Evolutionary conservation across 495 filamentous ascomycete genomes (phyloP), one percentile per base, ranked within the genome.

Genomic region (Aspergillus nanangensis): DNA sequence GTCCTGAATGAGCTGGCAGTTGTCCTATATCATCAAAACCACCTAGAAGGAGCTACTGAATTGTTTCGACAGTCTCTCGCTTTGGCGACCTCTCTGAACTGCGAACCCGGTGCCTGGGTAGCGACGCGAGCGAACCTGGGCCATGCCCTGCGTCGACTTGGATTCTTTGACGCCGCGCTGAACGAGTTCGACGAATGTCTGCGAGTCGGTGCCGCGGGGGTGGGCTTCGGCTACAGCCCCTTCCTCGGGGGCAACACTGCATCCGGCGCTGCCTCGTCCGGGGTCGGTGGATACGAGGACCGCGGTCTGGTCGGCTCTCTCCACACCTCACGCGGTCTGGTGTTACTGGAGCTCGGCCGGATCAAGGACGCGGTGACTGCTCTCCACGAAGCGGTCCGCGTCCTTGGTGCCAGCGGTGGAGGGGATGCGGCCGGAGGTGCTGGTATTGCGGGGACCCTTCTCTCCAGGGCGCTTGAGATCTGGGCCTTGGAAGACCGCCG

Each of bases 1-100:
- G 78, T 99, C 4, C 76, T 99, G 15, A 97, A 99, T 62, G 93
- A 99, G 65, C 81, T 96, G 57, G 93, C 92, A 20, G 86, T 97
- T 5, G 90, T 96, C 0, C 81, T 87, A 35, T 99, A 96, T 62
- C 90, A 97, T 58, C 88, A 96, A 58, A 85, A 91, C 52, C 77
- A 86, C 32, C 76, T 90, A 11, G 68, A 80, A 23, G 81, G 83
- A 11, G 86, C 93, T 4, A 77, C 85, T 10, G 69, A 74, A 5
- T 67, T 90, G 38, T 97, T 99, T 65, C 68, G 65, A 2, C 78
- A 80, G 52, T 86, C 92, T 0, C 76, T 99, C 18, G 62, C 66
- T 20, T 76, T 96, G 44, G 89, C 91, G 1, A 76, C 81, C 0
- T 83, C 90, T 17, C 90, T 93, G 38, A 81, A 87, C 46, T 82